Conservation (phyloP, 352 stramenopile species). For the Peronospora destructor region DNA sequence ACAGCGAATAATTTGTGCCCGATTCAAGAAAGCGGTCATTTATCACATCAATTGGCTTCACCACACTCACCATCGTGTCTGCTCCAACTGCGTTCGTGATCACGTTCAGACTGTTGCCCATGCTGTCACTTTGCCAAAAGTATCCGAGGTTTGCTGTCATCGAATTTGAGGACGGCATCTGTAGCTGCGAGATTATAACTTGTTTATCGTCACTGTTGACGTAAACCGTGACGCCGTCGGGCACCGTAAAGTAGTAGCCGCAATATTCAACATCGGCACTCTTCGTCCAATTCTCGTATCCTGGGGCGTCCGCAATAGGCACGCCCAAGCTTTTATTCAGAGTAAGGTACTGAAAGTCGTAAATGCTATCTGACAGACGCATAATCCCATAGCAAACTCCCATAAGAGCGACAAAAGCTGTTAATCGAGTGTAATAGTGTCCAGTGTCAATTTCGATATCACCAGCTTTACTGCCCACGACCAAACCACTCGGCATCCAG, state of each 20-base stretch:
- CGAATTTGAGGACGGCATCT: constrained; percentile 36
- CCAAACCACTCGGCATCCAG: constrained; percentile 83
- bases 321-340: constrained; percentile 27
- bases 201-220: constrained; percentile 29
- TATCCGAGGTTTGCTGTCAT: constrained; percentile 49
- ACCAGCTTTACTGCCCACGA: constrained; percentile 69
- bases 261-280: constrained; percentile 43
- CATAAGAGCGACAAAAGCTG: constrained; percentile 49
- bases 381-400: constrained; percentile 70
- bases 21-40: constrained; percentile 47
- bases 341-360: constrained; percentile 48
- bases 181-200: constrained; percentile 48
- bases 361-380: constrained; percentile 43
- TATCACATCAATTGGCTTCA: constrained; percentile 53
- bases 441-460: constrained; percentile 84
- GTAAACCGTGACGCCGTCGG: constrained; percentile 42
- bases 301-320: constrained; percentile 23
- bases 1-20: constrained; percentile 24
- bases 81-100: constrained; percentile 54
- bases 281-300: constrained; percentile 48
- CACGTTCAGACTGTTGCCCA: constrained; percentile 50
- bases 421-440: constrained; percentile 80
- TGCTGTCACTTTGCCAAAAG: constrained; percentile 61
- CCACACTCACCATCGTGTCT: constrained; percentile 50
- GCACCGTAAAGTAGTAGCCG: constrained; percentile 65